A percentile compares a stretch with the other conserved stretches of the same genome.
Evolutionary conservation across 805 yeast genomes (phyloP).

Genomic region (Myxozyma melibiosi): DNA sequence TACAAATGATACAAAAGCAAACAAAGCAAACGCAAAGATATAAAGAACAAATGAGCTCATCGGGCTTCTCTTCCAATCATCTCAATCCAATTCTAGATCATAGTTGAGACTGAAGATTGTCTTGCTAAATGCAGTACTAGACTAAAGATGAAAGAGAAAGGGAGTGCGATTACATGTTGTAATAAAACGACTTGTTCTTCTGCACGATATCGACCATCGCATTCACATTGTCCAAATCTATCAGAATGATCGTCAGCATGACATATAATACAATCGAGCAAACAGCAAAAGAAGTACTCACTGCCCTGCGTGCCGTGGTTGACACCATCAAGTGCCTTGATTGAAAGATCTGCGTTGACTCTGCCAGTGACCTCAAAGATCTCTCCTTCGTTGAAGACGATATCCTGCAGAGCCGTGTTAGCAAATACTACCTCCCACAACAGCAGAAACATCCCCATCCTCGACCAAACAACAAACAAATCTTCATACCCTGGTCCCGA

Average conservation of each 20-base stretch:
- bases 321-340: slow-evolving; percentile 35
- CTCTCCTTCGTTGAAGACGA: slow-evolving; percentile 33
- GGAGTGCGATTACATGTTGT: not conserved
- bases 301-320: slow-evolving; percentile 34
- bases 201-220: slow-evolving; percentile 25
- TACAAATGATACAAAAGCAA: no score
- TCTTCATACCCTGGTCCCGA: slow-evolving; percentile 32
- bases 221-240: slow-evolving; percentile 29
- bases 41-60: no score
- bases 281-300: slow-evolving; percentile 1
- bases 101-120: not conserved
- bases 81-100: no score
- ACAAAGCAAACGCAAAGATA: no score
- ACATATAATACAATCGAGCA: not conserved
- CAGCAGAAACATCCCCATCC: not conserved
- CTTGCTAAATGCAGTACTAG: not conserved
- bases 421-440: not conserved
- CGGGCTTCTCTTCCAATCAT: no score
- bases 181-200: slow-evolving; percentile 18
- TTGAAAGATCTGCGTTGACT: slow-evolving; percentile 39
- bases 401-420: not conserved
- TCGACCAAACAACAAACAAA: not conserved
- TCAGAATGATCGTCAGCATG: not conserved
- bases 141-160: not conserved
- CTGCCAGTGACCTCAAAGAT: slow-evolving; percentile 44